Evolutionary conservation across 306 rosid genomes (phyloP), one percentile per base, ranked within the genome.

Genomic region (Castanea mollissima): DNA sequence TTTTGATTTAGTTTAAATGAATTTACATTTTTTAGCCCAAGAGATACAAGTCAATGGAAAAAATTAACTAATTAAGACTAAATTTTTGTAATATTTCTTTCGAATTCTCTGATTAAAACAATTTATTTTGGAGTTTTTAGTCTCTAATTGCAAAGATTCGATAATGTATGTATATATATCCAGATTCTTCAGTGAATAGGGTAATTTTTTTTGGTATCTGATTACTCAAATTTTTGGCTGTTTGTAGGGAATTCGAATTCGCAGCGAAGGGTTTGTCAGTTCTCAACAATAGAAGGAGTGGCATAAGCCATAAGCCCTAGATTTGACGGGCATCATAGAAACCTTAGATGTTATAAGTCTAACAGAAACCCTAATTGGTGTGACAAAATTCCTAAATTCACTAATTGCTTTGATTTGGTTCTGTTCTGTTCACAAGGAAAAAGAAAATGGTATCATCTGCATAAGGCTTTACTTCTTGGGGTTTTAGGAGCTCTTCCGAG

Each of bases 231-330:
- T 55, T 73, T 6, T 73, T 75, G 32, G 54, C 9, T 35, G 55
- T 85, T 84, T 86, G 89, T 83, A 87, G 90, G 87, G 82, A 76
- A 65, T 18, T 80, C 27, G 14, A 46, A 38, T 73, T 82, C 57
- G 71, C 84, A n/a, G 76, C 57, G 55, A 63, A 13, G 49, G 44
- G 74, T 54, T 76, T 55, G 32, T 27, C 67, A 3, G 69, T 63
- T 77, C 46, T 57, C 55, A 44, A n/a, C 56, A 65, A 23, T 68
- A 13, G 41, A 19, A 80, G 32, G 41, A 15, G 31, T 51, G 41
- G 52, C 58, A 29, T 38, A 8, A 55, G 27, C 58, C 58, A 29
- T 38, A 8, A 55, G n/a, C 58, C 58, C 44, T 13, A 56, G 8
- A 34, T 67, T 55, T 44, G 27, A 46, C n/a, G 21, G 3, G 62